Base-by-base conservation (phyloP, 2,329 filamentous ascomycete species). In the Alternaria arborescens region DNA sequence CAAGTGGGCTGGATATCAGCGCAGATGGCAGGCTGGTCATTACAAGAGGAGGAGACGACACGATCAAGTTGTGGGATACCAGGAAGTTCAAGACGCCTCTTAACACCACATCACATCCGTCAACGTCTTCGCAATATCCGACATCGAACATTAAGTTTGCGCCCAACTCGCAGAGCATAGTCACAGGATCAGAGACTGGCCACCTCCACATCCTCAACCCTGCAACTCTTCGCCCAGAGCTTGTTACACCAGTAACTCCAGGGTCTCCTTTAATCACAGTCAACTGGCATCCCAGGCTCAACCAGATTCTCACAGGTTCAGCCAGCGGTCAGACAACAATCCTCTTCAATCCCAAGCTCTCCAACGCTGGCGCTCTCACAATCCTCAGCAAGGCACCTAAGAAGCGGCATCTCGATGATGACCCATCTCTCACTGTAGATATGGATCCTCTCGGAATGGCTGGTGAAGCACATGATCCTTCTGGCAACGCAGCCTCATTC, bases 21-120 rank as follows among this genome's bases (percentile, higher is more conserved):
- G 84, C 89, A 0, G 95, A 98, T 77, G 95, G 95, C 10, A 87
- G 94, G 60, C 90, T 97, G 82, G 88, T 98, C 3, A 90, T 97
- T 8, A 97, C 93, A 1, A 86, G 93, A 68, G 95, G 95, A 56
- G 94, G 94, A 52, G 95, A 99, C 78, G 88, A 96, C 74, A 86
- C 91, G 2, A 94, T 99, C 79, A 98, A 98, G 81, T 85, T 97
- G 2, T 99, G 95, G 95, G 95, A 99, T 77, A 96, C 90, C 3
- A 88, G 95, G 60, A 98, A 97, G 74, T 97, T 99, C 84, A 98
- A 95, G 77, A 85, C 90, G 58, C 93, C 95, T 4, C 86, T 99
- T 14, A 92, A 93, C 48, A 91, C 89, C 1, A 88, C 92, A 16
- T 82, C 89, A 6, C 93, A 97, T 78, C 80, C 87, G 1, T 97